These are phyloP conservation scores for Xerocomus amazonicus DNA, from an alignment of 1,284 basidiomycete genomes.

Conservation along the genomic window DNA sequence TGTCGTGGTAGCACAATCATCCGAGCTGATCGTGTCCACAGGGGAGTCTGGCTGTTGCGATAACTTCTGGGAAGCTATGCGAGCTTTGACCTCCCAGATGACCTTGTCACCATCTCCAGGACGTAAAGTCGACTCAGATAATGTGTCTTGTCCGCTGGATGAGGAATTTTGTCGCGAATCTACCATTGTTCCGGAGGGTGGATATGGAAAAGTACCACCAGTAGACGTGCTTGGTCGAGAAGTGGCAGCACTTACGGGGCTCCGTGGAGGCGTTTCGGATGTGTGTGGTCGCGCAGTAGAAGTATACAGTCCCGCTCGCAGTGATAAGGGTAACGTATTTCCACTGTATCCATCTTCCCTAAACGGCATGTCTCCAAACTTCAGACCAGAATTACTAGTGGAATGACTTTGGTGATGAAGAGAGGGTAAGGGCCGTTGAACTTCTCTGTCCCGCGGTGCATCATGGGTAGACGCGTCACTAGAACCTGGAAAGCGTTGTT, in stretches of 20 bases:
- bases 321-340: slow-evolving; percentile 22
- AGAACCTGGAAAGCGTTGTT: slow-evolving; percentile 29
- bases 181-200: slow-evolving; percentile 23
- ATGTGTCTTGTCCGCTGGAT: slow-evolving; percentile 32
- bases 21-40: slow-evolving; percentile 24
- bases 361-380: slow-evolving; percentile 31
- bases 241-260: slow-evolving; percentile 52
- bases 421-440: slow-evolving; percentile 27
- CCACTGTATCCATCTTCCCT: slow-evolving; percentile 30
- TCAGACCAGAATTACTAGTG: slow-evolving; percentile 25
- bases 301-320: slow-evolving; percentile 30
- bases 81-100: slow-evolving; percentile 30
- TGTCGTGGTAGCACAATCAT: slow-evolving; percentile 32
- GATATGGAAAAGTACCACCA: slow-evolving; percentile 21
- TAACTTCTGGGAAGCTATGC: slow-evolving; percentile 15
- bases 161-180: slow-evolving; percentile 29
- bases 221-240: slow-evolving; percentile 36
- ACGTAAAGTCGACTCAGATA: slow-evolving; percentile 32
- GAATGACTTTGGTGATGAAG: slow-evolving; percentile 31
- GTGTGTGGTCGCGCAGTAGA: slow-evolving; percentile 17
- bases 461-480: slow-evolving; percentile 25
- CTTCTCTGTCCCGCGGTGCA: slow-evolving; percentile 27
- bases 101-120: slow-evolving; percentile 32
- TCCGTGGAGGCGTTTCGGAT: slow-evolving; percentile 48
- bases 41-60: slow-evolving; percentile 17